Evolutionary conservation across 192 early-diverging fungal genomes (phyloP).

Genomic region (Coemansia sp.): DNA sequence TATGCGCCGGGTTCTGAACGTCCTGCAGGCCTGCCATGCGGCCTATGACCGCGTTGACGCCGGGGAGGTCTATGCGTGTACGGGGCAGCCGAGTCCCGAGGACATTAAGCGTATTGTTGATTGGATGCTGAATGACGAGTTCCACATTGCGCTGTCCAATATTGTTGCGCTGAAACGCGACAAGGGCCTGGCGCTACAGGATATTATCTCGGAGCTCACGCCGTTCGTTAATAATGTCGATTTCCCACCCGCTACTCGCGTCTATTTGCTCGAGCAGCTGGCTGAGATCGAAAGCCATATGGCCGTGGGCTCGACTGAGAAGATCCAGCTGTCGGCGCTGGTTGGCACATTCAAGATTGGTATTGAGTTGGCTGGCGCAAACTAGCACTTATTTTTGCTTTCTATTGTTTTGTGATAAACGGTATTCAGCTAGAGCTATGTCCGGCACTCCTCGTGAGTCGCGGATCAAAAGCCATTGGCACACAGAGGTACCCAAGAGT

Average conservation of each 20-base stretch:
- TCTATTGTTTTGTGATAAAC: conserved; percentile 9
- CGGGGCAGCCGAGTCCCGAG: conserved; percentile 83
- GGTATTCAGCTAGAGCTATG: conserved; percentile 42
- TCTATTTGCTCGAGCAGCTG: conserved; percentile 76
- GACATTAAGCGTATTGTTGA: conserved; percentile 78
- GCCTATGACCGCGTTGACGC: conserved; percentile 77
- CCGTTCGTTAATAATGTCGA: conserved; percentile 68
- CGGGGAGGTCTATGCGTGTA: conserved; percentile 86
- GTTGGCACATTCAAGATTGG: conserved; percentile 86
- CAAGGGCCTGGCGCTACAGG: conserved; percentile 86
- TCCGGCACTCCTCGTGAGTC: conserved; percentile 32
- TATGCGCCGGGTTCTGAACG: conserved; percentile 96
- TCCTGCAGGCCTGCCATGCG: conserved; percentile 91
- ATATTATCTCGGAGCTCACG: conserved; percentile 84
- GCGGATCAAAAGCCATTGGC: conserved; percentile 42
- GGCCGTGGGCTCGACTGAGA: conserved; percentile 79
- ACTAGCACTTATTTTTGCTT: conserved; percentile 13
- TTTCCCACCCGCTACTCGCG: conserved; percentile 64
- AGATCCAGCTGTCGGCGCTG: conserved; percentile 83
- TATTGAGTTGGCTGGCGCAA: conserved; percentile 60
- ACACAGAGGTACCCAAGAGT: conserved; percentile 8
- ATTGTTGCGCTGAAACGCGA: conserved; percentile 75
- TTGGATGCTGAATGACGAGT: conserved; percentile 86
- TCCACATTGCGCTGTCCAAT: conserved; percentile 69
- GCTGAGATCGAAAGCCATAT: conserved; percentile 88